Percentiles rank a stretch among this genome's conserved stretches.
These are phyloP conservation scores for Ascosphaera acerosa DNA, from an alignment of 2,329 filamentous ascomycete genomes.

Conservation along the genomic window DNA sequence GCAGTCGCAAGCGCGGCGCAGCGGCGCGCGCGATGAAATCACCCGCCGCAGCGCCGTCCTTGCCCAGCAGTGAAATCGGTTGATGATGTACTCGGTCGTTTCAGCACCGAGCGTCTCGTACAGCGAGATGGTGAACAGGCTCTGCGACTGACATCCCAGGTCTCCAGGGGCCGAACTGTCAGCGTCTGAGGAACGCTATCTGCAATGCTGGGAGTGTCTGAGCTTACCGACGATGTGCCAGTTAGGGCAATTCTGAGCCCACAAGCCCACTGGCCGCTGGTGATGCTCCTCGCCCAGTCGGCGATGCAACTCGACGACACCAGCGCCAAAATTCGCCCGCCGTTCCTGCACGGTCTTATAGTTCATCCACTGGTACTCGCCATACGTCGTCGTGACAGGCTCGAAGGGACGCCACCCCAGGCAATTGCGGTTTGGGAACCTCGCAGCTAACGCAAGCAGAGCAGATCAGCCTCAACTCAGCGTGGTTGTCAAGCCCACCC, in stretches of 20 bases:
- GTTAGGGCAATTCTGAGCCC: conserved; percentile 69
- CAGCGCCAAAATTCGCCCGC: conserved; percentile 62
- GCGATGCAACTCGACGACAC: conserved; percentile 59
- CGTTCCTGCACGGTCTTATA: conserved; percentile 58
- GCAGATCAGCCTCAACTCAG: conserved; percentile 2
- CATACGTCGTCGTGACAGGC: conserved; percentile 41
- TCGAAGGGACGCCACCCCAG: conserved; percentile 66
- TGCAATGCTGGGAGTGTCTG: neutral
- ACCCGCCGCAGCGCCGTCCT: conserved; percentile 27
- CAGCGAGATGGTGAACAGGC: conserved; percentile 56
- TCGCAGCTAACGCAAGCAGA: conserved; percentile 19
- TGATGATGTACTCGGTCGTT: conserved; percentile 15
- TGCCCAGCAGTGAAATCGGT: too few species aligned
- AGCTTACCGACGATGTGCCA: conserved; percentile 69
- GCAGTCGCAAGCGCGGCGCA: too few species aligned
- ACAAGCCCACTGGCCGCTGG: conserved; percentile 36
- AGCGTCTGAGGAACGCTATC: neutral
- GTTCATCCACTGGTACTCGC: conserved; percentile 58
- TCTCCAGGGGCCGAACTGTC: too few species aligned
- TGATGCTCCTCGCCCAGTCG: conserved; percentile 35
- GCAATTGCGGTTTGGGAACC: conserved; percentile 41
- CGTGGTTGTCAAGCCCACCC: too few species aligned
- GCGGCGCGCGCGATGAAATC: too few species aligned
- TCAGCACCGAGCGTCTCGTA: conserved; percentile 19
- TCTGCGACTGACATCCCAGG: conserved; percentile 36